Evolutionary conservation across 2,329 filamentous ascomycete genomes (phyloP), one percentile per base, ranked within the genome.

Genomic region (Botrytis pseudocinerea): DNA sequence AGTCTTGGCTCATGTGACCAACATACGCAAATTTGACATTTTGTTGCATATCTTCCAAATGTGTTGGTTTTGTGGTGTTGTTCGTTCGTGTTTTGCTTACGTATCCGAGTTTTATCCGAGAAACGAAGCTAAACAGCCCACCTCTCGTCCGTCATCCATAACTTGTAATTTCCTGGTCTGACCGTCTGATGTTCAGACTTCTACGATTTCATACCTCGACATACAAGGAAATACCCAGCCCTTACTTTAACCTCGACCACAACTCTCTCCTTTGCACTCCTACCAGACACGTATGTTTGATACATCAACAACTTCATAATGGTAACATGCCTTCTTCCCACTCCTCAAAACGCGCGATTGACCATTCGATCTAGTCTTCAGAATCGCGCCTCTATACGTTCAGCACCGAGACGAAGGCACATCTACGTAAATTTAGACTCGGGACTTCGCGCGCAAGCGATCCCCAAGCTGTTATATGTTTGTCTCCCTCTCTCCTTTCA

Each of bases 381-480:
- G 95, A 98, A 86, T 91, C 94, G 75, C 88, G 94, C 78, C 88
- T 98, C 76, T 98, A 97, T 85, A 93, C 93, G 74, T 97, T 98
- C 88, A 97, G 94, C 46, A 89, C 90, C 76, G 93, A 96, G 84
- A 97, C 94, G 63, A 96, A 92, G 84, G 91, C 94, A 77, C 91
- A 95, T 80, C 89, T 99, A 77, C 92, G 93, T 83, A 98, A 98
- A 84, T 99, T 99, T 85, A 93, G 96, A 69, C 88, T 99, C 42
- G 90, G 92, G 40, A 98, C 96, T 2, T 98, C 95, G 48, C 87
- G 96, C 77, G 91, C 94, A 70, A 95, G 92, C 81, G 90, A 92
- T 64, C 92, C 95, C 0, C 94, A 98, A 85, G 96, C 95, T 75
- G 90, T 97, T 75, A 97, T 99, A 78, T 98, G 96, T 98, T 92